Percentiles rank a stretch among this genome's conserved stretches.
Conservation (phyloP, 2,329 filamentous ascomycete genomes). For the Aspergillus awamori region DNA sequence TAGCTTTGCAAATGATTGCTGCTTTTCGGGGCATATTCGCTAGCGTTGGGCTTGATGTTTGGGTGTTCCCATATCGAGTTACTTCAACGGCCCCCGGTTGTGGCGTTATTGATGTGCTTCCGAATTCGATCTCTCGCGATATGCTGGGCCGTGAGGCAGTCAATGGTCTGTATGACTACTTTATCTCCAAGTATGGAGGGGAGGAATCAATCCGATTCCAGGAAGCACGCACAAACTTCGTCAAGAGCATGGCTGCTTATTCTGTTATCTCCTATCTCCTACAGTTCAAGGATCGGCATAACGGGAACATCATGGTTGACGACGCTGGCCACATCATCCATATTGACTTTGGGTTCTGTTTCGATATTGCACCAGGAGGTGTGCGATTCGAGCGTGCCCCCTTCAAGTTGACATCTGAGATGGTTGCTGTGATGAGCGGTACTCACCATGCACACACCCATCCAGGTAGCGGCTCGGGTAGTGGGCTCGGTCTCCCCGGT, state of each 20-base stretch:
- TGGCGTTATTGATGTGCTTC: conserved; percentile 95
- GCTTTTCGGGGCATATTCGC: conserved; percentile 98
- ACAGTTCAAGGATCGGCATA: conserved; percentile 99
- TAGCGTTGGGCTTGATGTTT: conserved; percentile 90
- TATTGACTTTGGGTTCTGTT: conserved; percentile 99
- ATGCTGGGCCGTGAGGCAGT: conserved; percentile 98
- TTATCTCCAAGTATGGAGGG: conserved; percentile 94
- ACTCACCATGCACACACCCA: conserved; percentile 45
- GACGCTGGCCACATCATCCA: conserved; percentile 96
- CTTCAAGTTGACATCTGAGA: conserved; percentile 96
- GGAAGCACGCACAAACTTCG: conserved; percentile 92
- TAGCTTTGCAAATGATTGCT: conserved; percentile 96
- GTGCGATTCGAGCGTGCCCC: conserved; percentile 97
- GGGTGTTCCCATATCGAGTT: conserved; percentile 94
- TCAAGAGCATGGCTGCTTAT: conserved; percentile 99
- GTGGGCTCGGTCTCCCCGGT: conserved; percentile 31
- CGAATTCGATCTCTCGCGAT: conserved; percentile 96
- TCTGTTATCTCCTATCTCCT: conserved; percentile 94
- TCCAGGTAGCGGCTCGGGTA: conserved; percentile 27
- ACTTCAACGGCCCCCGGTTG: conserved; percentile 96
- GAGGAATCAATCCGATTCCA: conserved; percentile 95
- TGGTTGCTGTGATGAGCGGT: conserved; percentile 99
- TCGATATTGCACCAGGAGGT: conserved; percentile 95
- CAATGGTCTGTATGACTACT: conserved; percentile 98
- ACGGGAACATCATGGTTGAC: conserved; percentile 99